phyloP scores from a whole-genome alignment of 208 protist genomes.

The Leishmania mexicana region DNA sequence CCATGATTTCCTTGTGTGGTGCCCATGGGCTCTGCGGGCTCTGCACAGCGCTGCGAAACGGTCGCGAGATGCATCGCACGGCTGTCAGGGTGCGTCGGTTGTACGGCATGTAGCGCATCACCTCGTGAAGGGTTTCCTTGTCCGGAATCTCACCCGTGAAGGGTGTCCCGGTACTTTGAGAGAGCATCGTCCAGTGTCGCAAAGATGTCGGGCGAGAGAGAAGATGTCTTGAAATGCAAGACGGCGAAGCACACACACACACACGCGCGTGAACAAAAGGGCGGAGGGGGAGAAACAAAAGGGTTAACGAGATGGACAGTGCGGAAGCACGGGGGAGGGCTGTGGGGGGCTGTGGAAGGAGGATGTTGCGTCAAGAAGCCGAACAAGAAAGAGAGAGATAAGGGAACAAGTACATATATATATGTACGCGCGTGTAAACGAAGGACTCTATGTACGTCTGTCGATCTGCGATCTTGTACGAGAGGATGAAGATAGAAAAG shows the following conservation, averaged over 20 bases:
- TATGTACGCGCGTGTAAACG: slow-evolving; percentile 6
- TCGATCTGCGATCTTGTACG: background rate
- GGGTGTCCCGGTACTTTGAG: slow-evolving; percentile 41
- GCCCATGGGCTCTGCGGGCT: slow-evolving; percentile 66
- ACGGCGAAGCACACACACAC: background rate
- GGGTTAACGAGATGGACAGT: background rate
- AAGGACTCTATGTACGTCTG: background rate
- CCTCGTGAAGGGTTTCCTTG: slow-evolving; percentile 55
- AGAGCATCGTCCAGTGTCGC: slow-evolving; percentile 35
- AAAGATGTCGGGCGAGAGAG: background rate
- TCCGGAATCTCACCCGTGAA: slow-evolving; percentile 69
- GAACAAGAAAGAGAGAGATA: background rate
- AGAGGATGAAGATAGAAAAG: background rate
- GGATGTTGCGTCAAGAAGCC: background rate
- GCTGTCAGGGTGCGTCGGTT: slow-evolving; percentile 82
- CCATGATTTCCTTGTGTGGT: slow-evolving; percentile 69
- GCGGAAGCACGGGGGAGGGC: background rate
- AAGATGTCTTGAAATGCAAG: background rate
- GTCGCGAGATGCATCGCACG: slow-evolving; percentile 81
- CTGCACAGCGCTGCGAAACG: slow-evolving; percentile 80
- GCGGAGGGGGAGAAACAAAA: background rate
- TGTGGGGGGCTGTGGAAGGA: background rate
- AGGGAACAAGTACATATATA: background rate
- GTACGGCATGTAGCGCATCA: slow-evolving; percentile 85
- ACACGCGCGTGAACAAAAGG: background rate